Evolutionary conservation across 495 filamentous ascomycete genomes (phyloP), one percentile per base, ranked within the genome.

Genomic region (Jackrogersella minutella): DNA sequence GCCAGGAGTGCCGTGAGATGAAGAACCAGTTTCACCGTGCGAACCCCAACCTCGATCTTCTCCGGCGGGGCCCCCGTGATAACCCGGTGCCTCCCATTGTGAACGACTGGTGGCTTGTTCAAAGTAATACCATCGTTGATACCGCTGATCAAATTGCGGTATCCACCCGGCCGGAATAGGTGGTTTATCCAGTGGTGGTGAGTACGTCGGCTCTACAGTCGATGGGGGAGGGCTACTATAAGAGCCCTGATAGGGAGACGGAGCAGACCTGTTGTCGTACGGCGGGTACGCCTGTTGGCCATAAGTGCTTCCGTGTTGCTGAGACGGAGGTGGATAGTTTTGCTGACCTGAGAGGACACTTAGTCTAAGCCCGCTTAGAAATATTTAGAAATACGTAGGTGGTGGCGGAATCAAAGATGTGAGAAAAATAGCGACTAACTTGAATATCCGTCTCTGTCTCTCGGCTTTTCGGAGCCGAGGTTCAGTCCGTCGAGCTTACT

Each of bases 111-210:
- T 87, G 31, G 82, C 73, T 37, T 84, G 76, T 58, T 89, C 85
- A 39, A 85, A 77, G 68, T 83, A 90, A 77, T 84, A 87, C 73
- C 84, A 89, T 54, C 84, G 84, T 53, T 86, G 82, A 40, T 77
- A 71, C 37, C 75, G 77, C 37, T 81, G 78, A 55, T 90, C 87
- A 82, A 83, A 90, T 58, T 80, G 80, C 16, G 86, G 81, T 44
- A 76, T 68, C 88, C 88, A 90, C 62, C 86, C 88, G 0, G 73
- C 53, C 1, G 87, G 85, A 19, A 87, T 78, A 14, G 84, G 82
- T 7, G 85, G 84, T 39, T 77, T 81, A 67, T 81, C 79, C 1
- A 79, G 52, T 7, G 80, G 76, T 5, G 78, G 78, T 11, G 74
- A 60, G 52, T 85, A 77, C 5, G 54, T 51, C 24, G 69, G 69